Evolutionary conservation across 1,284 basidiomycete genomes (phyloP), one percentile per base, ranked within the genome.

Genomic region (Kalmanozyma brasiliensis): DNA sequence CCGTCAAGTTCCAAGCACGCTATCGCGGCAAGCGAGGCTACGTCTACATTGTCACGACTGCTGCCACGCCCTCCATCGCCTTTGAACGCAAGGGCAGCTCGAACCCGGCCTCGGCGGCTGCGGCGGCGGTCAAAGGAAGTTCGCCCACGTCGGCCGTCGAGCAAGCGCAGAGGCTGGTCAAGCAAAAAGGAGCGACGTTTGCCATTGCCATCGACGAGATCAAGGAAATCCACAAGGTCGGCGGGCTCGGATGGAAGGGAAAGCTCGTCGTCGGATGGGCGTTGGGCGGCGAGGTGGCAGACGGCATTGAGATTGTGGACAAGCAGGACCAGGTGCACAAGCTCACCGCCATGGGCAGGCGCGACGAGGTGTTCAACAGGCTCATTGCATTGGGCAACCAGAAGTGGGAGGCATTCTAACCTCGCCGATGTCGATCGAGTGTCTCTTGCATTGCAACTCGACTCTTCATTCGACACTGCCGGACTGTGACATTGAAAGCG

Each of bases 311-410:
- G 41, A 66, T 77, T 8, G 45, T 59, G n/a, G 77, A 76, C 20
- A 67, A 51, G 46, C 49, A 64, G 14, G 79, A 74, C 14, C 49
- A 79, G 4, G 60, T 64, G n/a, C 60, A 62, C 38, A 69, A 62
- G 38, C 34, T 82, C n/a, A 82, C 81, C 7, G 81, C 81, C 19
- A 66, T 82, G 59, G 76, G 76, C 4, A 68, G 81, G 36, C 59
- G 81, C 22, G 81, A 82, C 53, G 81, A 82, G 52, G 67, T 82
- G 22, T 82, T 82, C 47, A 82, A 82, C 51, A 52, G 81, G 6
- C 57, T 82, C 20, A 52, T 79, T 23, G 52, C 76, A 32, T 23
- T 76, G 7, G 72, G 72, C 13, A 65, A 36, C 23, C 67, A 71
- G 55, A 62, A 64, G 44, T 74, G 72, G 72, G 72, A 74, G 49